Conservation (phyloP, 352 stramenopile species). For the Stramenopiles sp. region DNA sequence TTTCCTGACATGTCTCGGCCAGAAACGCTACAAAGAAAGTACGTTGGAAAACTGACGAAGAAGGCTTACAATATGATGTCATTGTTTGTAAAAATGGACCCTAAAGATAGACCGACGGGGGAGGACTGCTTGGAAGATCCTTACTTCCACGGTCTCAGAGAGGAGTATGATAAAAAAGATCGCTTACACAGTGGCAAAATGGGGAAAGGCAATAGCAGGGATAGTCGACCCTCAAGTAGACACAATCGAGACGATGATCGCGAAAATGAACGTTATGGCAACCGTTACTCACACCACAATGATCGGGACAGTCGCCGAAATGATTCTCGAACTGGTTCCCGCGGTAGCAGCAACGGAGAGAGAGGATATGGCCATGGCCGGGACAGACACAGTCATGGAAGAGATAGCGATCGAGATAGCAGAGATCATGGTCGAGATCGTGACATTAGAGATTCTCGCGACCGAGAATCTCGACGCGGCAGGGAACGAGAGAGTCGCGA, state of each 20-base stretch:
- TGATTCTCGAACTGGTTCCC: slow-evolving; percentile 4
- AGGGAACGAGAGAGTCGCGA: background rate
- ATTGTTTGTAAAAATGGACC: slow-evolving; percentile 44
- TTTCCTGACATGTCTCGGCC: slow-evolving; percentile 71
- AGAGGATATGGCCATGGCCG: background rate
- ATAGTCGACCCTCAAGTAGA: background rate
- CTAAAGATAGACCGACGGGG: slow-evolving; percentile 45
- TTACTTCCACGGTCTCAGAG: slow-evolving; percentile 53
- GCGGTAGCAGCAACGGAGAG: background rate
- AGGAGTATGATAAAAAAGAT: slow-evolving; percentile 13
- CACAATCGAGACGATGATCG: background rate
- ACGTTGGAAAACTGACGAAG: slow-evolving; percentile 57
- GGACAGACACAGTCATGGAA: background rate
- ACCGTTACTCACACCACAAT: background rate
- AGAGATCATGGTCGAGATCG: background rate
- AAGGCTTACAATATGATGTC: slow-evolving; percentile 53
- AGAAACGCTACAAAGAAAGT: slow-evolving; percentile 69
- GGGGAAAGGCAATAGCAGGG: background rate
- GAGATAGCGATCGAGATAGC: background rate
- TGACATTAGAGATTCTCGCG: background rate
- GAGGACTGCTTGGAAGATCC: slow-evolving; percentile 51
- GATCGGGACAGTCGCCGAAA: background rate
- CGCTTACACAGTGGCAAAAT: slow-evolving; percentile 8
- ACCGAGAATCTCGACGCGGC: background rate
- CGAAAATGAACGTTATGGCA: slow-evolving; percentile 1